Evolutionary conservation across 2,329 filamentous ascomycete genomes (phyloP).

Genomic region (Colletotrichum cordylinicola): DNA sequence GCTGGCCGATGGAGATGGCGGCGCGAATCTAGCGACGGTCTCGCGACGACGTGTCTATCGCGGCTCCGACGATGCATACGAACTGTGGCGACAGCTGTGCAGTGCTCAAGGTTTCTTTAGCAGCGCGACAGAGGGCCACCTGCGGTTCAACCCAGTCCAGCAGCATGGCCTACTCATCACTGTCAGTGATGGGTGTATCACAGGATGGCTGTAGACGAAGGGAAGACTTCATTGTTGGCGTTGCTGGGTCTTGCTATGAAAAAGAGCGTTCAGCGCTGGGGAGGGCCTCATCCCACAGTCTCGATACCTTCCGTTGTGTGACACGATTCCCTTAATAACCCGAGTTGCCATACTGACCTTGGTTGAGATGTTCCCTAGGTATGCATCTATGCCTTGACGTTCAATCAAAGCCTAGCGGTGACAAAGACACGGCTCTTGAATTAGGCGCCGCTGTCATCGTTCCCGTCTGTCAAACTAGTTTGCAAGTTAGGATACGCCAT

Average conservation of each 20-base stretch:
- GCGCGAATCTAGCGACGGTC: neutral
- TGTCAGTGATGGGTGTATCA: neutral
- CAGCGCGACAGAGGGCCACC: neutral
- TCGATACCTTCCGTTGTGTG: neutral
- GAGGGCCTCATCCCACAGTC: neutral
- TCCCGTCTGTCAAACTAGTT: neutral
- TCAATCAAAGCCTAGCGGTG: neutral
- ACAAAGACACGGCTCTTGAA: neutral
- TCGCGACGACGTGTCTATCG: neutral
- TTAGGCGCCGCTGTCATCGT: neutral
- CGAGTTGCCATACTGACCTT: neutral
- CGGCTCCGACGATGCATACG: neutral
- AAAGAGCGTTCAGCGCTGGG: neutral
- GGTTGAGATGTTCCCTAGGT: neutral
- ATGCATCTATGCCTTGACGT: neutral
- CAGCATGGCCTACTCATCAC: neutral
- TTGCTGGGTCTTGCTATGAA: neutral
- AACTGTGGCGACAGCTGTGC: neutral
- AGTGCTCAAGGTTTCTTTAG: neutral
- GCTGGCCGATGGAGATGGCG: neutral
- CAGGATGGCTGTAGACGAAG: neutral
- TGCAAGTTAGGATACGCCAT: neutral
- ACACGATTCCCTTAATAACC: neutral
- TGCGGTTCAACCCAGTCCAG: neutral
- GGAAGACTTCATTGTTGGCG: neutral